Evolutionary conservation across 768 basidiomycete species (phyloP).

Genomic region (Mycena alexandri): DNA sequence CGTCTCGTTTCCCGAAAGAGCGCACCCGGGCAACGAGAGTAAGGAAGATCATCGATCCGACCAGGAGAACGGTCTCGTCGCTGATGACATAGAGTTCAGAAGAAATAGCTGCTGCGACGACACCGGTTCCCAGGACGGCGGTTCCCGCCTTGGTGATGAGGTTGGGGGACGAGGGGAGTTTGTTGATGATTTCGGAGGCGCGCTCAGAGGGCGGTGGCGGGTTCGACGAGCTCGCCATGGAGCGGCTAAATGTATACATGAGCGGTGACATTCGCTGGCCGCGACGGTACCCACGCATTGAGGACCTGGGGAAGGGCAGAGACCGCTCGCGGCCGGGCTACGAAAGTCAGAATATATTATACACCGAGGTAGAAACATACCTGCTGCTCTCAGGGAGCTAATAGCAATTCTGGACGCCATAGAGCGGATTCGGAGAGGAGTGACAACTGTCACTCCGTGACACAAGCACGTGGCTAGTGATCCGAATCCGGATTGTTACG

Average conservation of each 20-base stretch:
- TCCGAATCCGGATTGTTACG: too few species aligned
- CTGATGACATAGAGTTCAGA: slow-evolving; percentile 98
- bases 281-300: slow-evolving; percentile 57
- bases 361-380: slow-evolving; percentile 48
- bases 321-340: slow-evolving; percentile 69
- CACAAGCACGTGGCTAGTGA: too few species aligned
- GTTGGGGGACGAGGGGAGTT: slow-evolving; percentile 84
- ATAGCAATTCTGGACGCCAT: slow-evolving; percentile 84
- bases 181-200: slow-evolving; percentile 91
- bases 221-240: slow-evolving; percentile 70
- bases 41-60: slow-evolving; percentile 87
- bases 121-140: slow-evolving; percentile 90
- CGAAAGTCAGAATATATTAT: slow-evolving; percentile 17
- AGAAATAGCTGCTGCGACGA: slow-evolving; percentile 92
- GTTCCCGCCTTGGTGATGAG: slow-evolving; percentile 96
- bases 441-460: background rate
- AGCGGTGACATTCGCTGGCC: slow-evolving; percentile 27
- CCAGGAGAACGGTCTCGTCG: slow-evolving; percentile 92
- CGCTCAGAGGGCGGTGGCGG: slow-evolving; percentile 86
- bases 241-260: slow-evolving; percentile 60
- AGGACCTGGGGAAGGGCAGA: slow-evolving; percentile 60
- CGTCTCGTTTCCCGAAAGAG: slow-evolving; percentile 25
- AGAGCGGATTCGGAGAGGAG: background rate
- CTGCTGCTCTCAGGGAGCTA: slow-evolving; percentile 71
- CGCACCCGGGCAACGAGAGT: slow-evolving; percentile 85